Evolutionary conservation across 371 early-diverging fungal species (phyloP).

Genomic region (Phascolomyces articulosus): DNA sequence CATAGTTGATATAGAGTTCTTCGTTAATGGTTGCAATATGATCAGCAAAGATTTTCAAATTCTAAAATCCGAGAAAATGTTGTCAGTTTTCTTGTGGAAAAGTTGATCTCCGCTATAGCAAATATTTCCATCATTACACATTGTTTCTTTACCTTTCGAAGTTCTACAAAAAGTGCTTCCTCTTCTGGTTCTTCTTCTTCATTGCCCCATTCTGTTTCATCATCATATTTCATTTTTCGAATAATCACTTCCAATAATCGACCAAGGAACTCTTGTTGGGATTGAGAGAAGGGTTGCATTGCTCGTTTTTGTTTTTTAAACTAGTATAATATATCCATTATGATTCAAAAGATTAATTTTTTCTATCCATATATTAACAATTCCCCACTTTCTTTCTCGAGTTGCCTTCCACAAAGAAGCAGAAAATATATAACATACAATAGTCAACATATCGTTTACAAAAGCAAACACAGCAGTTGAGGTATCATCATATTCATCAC

Average conservation of each 20-base stretch:
- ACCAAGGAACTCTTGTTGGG: slow-evolving; percentile 72
- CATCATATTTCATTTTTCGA: slow-evolving; percentile 89
- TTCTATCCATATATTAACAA: neutral
- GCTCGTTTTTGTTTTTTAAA: slow-evolving; percentile 72
- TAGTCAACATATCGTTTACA: slow-evolving; percentile 67
- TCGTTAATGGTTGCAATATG: slow-evolving; percentile 71
- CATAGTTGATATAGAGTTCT: slow-evolving; percentile 57
- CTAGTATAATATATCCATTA: slow-evolving; percentile 30
- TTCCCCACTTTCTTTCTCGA: too few relatives aligned
- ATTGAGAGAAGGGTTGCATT: slow-evolving; percentile 56
- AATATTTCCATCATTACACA: neutral
- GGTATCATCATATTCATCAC: slow-evolving; percentile 85
- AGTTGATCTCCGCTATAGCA: too few relatives aligned
- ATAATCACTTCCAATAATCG: slow-evolving; percentile 78
- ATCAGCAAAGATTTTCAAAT: slow-evolving; percentile 73
- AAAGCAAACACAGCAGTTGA: slow-evolving; percentile 75
- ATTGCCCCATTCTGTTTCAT: slow-evolving; percentile 77
- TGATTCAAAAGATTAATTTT: neutral
- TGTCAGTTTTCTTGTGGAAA: slow-evolving; percentile 6
- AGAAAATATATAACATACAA: too few relatives aligned
- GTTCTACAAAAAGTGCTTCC: slow-evolving; percentile 75
- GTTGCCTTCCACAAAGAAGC: too few relatives aligned
- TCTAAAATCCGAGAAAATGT: slow-evolving; percentile 38
- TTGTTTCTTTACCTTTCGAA: slow-evolving; percentile 67
- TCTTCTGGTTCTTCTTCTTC: slow-evolving; percentile 79